Evolutionary conservation across 169 alveolate genomes (phyloP), one percentile per base, ranked within the genome.

Genomic region (Perkinsus marinus): DNA sequence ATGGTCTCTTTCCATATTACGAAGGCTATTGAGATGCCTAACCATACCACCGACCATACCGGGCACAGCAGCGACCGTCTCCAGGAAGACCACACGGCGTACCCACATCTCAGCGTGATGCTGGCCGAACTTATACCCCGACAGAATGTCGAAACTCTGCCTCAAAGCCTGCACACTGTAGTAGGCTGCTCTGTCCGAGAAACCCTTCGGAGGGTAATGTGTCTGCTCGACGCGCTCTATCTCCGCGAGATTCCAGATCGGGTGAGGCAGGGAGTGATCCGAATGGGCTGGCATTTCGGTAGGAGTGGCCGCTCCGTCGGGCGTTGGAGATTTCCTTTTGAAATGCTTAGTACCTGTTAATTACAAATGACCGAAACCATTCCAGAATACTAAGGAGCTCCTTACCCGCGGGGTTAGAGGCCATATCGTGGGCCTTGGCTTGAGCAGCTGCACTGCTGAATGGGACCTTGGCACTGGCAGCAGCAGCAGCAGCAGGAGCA

Each of bases 1-100:
- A 30, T 94, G 90, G 91, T 95, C 97, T 39, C 95, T 91, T 90
- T 95, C 92, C 97, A 94, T 93, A 39, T 79, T 38, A 90, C 96
- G 92, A 22, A 95, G 93, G 22, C 95, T 90, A 47, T 92, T 41
- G 22, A 95, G 90, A 68, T 95, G 96, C 79, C 95, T 91, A 39
- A 92, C 89, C 96, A 94, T 94, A 39, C 94, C 96, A 17, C 95
- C 96, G 39, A 93, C 96, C 93, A 95, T 93, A 39, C 96, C 96
- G 34, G 95, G 95, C 6, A 95, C 95, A 17, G 95, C 95, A 68
- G 96, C 95, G 0, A 95, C 95, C 17, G 96, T 95, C 69, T 95
- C 95, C 90, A 95, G 93, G 92, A 95, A 95, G 39, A 94, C 91
- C 47, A 95, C 90, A 92, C 96, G 93, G 91, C 93, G 93, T 6